Conservation (phyloP, 2,329 filamentous ascomycete species). For the Cercospora nicotianae region DNA sequence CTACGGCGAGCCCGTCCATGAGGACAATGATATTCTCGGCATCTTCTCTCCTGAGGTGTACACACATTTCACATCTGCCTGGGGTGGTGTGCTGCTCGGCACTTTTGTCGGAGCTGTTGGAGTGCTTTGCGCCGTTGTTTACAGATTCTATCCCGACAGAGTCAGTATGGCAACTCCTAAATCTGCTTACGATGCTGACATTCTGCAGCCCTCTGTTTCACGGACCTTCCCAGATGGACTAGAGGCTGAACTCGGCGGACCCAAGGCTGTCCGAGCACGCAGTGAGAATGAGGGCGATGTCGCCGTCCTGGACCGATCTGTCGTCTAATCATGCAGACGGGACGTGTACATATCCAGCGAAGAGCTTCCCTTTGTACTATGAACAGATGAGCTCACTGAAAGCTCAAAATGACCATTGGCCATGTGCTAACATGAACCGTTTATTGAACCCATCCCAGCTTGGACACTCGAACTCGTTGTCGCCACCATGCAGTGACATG, state of each 20-base stretch:
- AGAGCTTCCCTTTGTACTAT: slow-evolving; percentile 5
- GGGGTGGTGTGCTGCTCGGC: slow-evolving; percentile 62
- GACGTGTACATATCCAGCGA: slow-evolving; percentile 21
- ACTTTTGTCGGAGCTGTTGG: slow-evolving; percentile 46
- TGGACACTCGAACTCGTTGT: neutral
- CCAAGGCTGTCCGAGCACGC: slow-evolving; percentile 39
- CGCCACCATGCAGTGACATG: neutral
- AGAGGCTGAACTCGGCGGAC: slow-evolving; percentile 51
- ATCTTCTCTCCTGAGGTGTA: slow-evolving; percentile 89
- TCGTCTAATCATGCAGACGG: slow-evolving; percentile 11
- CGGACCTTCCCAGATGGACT: slow-evolving; percentile 51
- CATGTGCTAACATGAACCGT: neutral
- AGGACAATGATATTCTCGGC: slow-evolving; percentile 90
- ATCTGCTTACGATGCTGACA: neutral
- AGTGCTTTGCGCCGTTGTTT: slow-evolving; percentile 43
- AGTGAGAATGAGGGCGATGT: slow-evolving; percentile 29
- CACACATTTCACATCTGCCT: slow-evolving; percentile 74
- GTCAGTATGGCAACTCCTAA: slow-evolving; percentile 15
- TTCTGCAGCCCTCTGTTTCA: slow-evolving; percentile 41
- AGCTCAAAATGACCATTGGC: neutral
- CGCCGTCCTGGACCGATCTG: slow-evolving; percentile 22
- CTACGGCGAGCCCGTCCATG: slow-evolving; percentile 93
- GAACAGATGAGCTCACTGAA: neutral
- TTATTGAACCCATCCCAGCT: neutral
- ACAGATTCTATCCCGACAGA: slow-evolving; percentile 48